Conservation (phyloP, 139 green algal genomes). For the Chlorella ohadii region DNA sequence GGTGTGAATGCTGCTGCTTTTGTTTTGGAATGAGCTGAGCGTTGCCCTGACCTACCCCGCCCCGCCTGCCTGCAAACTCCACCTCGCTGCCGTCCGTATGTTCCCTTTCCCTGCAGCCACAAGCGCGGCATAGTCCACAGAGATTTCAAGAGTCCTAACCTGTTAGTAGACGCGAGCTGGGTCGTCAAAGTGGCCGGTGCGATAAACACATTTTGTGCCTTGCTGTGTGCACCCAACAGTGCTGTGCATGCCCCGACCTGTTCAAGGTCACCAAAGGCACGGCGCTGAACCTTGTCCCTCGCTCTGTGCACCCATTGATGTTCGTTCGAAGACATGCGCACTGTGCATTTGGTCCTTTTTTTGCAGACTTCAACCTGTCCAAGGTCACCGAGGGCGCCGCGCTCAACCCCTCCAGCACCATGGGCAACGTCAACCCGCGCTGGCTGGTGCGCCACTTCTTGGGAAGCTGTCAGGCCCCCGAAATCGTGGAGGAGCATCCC, state of each 20-base stretch:
- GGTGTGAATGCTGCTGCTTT: background rate
- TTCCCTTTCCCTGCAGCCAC: slow-evolving; percentile 39
- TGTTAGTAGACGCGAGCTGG: slow-evolving; percentile 59
- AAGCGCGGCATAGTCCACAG: slow-evolving; percentile 56
- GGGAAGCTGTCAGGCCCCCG: slow-evolving; percentile 13
- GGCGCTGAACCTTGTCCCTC: no score
- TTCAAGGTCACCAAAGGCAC: no score
- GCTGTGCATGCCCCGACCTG: no score
- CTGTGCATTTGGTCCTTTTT: no score
- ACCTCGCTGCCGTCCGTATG: no score
- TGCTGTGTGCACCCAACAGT: no score
- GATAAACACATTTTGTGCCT: no score
- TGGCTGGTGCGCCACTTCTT: slow-evolving; percentile 28
- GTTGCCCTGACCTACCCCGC: no score
- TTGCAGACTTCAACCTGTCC: slow-evolving; percentile 15
- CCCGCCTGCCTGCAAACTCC: no score
- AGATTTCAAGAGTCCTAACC: slow-evolving; percentile 60
- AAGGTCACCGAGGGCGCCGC: slow-evolving; percentile 5
- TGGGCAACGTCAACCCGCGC: slow-evolving; percentile 17
- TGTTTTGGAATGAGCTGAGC: no score
- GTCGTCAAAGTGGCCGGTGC: slow-evolving; percentile 46
- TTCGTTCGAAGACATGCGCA: no score
- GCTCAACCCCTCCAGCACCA: background rate
- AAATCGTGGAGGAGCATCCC: background rate
- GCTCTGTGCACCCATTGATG: no score